Evolutionary conservation across 306 rosid genomes (phyloP).

Genomic region (Vigna mungo): DNA sequence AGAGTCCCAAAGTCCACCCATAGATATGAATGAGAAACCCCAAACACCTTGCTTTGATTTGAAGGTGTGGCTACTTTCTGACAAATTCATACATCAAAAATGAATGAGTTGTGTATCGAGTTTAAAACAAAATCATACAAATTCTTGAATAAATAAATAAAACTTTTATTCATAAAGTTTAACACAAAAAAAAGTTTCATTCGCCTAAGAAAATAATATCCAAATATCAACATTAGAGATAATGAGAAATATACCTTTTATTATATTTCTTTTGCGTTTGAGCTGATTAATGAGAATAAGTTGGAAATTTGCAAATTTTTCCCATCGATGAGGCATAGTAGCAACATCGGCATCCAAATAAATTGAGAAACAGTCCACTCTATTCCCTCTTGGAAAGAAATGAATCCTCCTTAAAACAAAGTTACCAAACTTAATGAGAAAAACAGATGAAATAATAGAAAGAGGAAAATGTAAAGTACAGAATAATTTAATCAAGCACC

Average conservation of each 20-base stretch:
- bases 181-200: no score
- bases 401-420: constrained; percentile 58
- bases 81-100: background rate
- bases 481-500: constrained; percentile 27
- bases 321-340: constrained; percentile 61
- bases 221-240: no score
- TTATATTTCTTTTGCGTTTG: constrained; percentile 7
- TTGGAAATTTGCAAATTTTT: constrained; percentile 60
- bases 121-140: no score
- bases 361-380: constrained; percentile 54
- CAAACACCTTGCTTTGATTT: constrained; percentile 49
- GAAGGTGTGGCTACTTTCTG: constrained; percentile 61
- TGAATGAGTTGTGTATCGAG: background rate
- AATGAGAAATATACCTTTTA: background rate
- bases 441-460: background rate
- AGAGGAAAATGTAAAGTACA: background rate
- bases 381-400: constrained; percentile 2
- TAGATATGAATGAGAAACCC: constrained; percentile 69
- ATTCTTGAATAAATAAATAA: no score
- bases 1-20: constrained; percentile 53
- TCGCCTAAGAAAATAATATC: no score
- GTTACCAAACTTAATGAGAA: background rate
- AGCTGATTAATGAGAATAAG: constrained; percentile 63
- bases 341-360: constrained; percentile 55
- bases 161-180: no score